Evolutionary conservation across 352 stramenopile species (phyloP), one percentile per base, ranked within the genome.

Genomic region (Plasmopara viticola): DNA sequence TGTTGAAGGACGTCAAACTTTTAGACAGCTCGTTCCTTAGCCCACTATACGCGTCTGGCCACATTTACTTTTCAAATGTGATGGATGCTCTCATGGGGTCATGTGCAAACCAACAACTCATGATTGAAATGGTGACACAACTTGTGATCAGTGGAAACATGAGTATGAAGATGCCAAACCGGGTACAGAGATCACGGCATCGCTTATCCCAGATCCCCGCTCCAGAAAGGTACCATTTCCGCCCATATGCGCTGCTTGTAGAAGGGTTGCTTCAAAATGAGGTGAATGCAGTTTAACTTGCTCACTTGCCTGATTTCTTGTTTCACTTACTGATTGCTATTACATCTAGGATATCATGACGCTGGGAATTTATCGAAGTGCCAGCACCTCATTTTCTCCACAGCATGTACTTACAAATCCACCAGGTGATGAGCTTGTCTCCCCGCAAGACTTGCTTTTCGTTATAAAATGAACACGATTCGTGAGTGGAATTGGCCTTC

Each of bases 11-110:
- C n/a, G 51, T 69, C 1, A 82, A 84, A 31, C 69, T 62, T 17
- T 48, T 88, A 8, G 78, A 88, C 34, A 65, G 72, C 5, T 70
- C 68, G 0, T 72, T 88, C 28, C 77, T 84, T 51, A 78, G 58
- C 6, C 68, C 74, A 6, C 48, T 86, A 1, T 88, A 84, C 41
- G 66, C 75, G 14, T 78, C 73, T 0, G 78, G 80, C 0, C 71
- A 87, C 49, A 75, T 91, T 41, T 85, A 74, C 53, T 86, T 89
- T 31, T 78, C 78, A 2, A 88, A 91, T 45, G 63, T 85, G 31
- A 70, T 86, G 60, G 78, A 91, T 48, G 70, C 80, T 14, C 52
- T 91, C 15, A 67, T 89, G 20, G 78, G 77, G 0, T 74, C 67
- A 4, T 79, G 72, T 10, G 83, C 74, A 1, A 74, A 84, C 38